These are phyloP conservation scores for Aspergillus campestris DNA, from an alignment of 495 filamentous ascomycete genomes.

Conservation along the genomic window DNA sequence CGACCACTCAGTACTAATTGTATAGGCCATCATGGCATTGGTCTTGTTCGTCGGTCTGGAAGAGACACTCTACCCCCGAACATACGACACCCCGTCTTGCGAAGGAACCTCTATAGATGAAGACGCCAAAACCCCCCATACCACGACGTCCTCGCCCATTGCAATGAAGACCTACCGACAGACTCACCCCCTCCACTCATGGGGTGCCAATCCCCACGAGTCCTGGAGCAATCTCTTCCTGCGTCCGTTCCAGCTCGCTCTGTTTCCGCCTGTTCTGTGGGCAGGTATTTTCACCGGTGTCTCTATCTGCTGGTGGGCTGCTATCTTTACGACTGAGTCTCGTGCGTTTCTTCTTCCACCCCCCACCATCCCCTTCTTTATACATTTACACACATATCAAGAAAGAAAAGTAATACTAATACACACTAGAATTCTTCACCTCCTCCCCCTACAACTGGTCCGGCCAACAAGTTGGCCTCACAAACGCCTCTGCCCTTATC, in stretches of 20 bases:
- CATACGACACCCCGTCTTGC: background rate
- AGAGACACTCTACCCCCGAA: background rate
- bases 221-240: background rate
- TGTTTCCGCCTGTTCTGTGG: background rate
- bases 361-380: too few relatives aligned
- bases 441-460: constrained; percentile 7
- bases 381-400: too few relatives aligned
- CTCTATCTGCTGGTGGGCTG: constrained; percentile 4
- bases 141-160: background rate
- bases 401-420: background rate
- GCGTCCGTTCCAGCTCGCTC: background rate
- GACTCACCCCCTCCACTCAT: background rate
- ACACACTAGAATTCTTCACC: background rate
- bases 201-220: background rate
- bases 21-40: background rate
- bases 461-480: constrained; percentile 1
- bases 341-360: background rate
- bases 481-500: constrained; percentile 1
- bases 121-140: too few relatives aligned
- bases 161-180: background rate
- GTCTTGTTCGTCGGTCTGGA: background rate
- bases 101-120: background rate
- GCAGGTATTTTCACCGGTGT: background rate
- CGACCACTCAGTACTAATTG: background rate
- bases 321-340: background rate